Evolutionary conservation across 2,329 filamentous ascomycete genomes (phyloP), one percentile per base, ranked within the genome.

Genomic region (Aureobasidium leucospermi): DNA sequence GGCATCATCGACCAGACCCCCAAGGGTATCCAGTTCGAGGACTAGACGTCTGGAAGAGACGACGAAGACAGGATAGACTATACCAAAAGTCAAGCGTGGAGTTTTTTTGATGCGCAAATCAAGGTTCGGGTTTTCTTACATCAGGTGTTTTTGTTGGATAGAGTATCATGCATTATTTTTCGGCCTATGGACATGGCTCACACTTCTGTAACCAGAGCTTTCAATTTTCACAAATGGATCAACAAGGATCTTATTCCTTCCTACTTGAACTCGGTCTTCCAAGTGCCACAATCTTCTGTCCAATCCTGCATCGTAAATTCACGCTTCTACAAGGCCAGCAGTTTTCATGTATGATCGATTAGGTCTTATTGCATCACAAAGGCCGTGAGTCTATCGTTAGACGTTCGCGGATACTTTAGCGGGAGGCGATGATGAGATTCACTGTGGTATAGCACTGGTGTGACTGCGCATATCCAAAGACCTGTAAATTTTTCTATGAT

Each of bases 11-110:
- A 99, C 71, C 88, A 93, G 57, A 76, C 81, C 13, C 87, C 88
- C 64, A 92, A 93, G 75, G 88, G 89, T 61, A 88, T 96, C 78
- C 96, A 96, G 78, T 99, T 99, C 74, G 91, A 96, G 2, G 89
- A 96, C 68, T 96, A 66, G 61, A 58, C n/a, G n/a, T 51, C 31
- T 32, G 38, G n/a, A 39, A 39, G 6, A 36, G 59, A 32, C 29
- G 38, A 8, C 39, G 29, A 39, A 28, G 31, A 19, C 16, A 38
- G 28, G n/a, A 31, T 16, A 46, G 31, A 36, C 51, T 55, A 56
- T 23, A 36, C 41, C 45, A 56, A 56, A 46, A 29, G 36, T 41
- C 34, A 55, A 52, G 52, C 52, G 52, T 45, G 52, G 52, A 56
- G 52, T 56, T 56, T 36, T 10, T 46, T 45, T 55, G 38, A 19